Percentiles rank a stretch among this genome's conserved stretches.
These are phyloP conservation scores for Xerocomellus intermedius DNA, from an alignment of 768 basidiomycete species.

Conservation along the genomic window DNA sequence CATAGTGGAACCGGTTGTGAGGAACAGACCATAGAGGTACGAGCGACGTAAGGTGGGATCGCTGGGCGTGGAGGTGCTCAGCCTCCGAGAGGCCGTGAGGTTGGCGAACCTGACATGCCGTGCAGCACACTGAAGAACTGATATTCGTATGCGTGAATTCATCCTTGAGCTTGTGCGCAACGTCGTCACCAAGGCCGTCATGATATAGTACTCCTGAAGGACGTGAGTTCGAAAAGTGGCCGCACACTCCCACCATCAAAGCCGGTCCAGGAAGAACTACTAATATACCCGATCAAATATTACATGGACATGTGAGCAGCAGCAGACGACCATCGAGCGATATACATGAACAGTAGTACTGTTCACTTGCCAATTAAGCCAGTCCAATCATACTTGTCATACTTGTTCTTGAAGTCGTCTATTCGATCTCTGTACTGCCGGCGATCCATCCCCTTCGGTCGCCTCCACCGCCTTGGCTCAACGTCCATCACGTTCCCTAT, in stretches of 20 bases:
- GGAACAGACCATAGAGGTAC: constrained; percentile 54
- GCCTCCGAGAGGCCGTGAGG: constrained; percentile 1
- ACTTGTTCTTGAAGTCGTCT: constrained; percentile 66
- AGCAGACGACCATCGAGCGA: not conserved
- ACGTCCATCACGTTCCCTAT: constrained; percentile 88
- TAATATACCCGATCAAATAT: not conserved
- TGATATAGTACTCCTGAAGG: not conserved
- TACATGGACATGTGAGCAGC: not conserved
- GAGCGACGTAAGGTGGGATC: constrained; percentile 44
- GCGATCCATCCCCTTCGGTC: constrained; percentile 73
- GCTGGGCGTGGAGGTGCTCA: constrained; percentile 16
- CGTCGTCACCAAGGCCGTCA: not conserved
- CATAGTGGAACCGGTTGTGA: not conserved
- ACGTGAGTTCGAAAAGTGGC: too few relatives aligned
- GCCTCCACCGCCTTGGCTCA: constrained; percentile 82
- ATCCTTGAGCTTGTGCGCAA: constrained; percentile 7
- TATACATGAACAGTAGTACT: not conserved
- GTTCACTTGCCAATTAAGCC: constrained; percentile 54
- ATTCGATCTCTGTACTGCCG: constrained; percentile 70
- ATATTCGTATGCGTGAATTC: not conserved
- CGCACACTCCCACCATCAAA: not conserved
- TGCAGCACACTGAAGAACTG: not conserved
- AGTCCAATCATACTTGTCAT: constrained; percentile 81
- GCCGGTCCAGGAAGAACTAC: not conserved
- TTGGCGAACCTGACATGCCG: not conserved